Evolutionary conservation across 768 basidiomycete genomes (phyloP).

Genomic region (Tulasnella sp.): DNA sequence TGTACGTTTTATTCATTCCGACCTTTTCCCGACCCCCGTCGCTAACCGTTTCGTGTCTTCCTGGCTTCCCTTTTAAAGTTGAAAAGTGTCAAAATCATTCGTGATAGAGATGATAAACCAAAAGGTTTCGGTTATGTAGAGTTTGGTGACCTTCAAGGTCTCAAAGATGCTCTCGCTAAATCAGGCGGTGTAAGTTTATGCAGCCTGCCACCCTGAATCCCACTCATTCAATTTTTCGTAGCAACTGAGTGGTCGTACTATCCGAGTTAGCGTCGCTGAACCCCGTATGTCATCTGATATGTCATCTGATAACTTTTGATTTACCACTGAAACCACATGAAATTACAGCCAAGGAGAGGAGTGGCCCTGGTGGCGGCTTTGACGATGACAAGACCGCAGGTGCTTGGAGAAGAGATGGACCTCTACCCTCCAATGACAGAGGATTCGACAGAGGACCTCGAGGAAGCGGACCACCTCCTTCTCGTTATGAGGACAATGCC

Average conservation of each 20-base stretch:
- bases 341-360: constrained; percentile 55
- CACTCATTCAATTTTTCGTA: constrained; percentile 26
- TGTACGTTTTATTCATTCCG: constrained; percentile 23
- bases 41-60: no score
- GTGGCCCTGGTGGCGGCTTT: constrained; percentile 28
- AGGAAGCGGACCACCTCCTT: constrained; percentile 9
- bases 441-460: constrained; percentile 9
- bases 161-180: constrained; percentile 71
- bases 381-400: constrained; percentile 61
- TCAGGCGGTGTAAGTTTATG: constrained; percentile 45
- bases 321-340: not conserved
- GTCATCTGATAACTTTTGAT: no score
- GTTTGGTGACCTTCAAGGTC: constrained; percentile 70
- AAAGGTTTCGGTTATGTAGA: constrained; percentile 99
- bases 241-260: constrained; percentile 60
- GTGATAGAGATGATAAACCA: constrained; percentile 82
- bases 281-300: constrained; percentile 56
- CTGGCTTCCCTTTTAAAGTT: constrained; percentile 37
- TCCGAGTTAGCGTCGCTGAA: constrained; percentile 92
- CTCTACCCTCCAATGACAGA: constrained; percentile 40
- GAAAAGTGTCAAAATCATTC: constrained; percentile 84
- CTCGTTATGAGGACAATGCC: constrained; percentile 8
- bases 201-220: not conserved
- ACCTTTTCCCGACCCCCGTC: not conserved
- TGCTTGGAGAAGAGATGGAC: constrained; percentile 81